Conservation (phyloP, 208 protist species). For the Leishmania amazonensis region DNA sequence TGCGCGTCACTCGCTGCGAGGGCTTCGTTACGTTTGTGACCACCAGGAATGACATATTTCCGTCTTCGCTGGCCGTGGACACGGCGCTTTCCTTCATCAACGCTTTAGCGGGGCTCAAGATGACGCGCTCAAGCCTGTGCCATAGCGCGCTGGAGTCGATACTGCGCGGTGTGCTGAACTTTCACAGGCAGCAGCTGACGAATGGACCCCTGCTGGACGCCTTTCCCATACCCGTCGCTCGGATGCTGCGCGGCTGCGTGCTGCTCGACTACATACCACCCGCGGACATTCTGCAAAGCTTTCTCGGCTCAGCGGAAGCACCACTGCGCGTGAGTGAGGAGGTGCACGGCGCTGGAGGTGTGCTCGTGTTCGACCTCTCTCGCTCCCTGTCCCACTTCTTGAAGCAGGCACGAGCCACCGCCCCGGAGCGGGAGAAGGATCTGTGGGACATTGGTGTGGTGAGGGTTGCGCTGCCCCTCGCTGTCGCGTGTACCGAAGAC, state of each 20-base stretch:
- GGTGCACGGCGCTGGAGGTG: conserved; percentile 29
- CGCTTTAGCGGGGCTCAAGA: conserved; percentile 34
- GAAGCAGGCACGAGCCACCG: conserved; percentile 25
- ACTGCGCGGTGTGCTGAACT: conserved; percentile 15
- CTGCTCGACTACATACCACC: conserved; percentile 61
- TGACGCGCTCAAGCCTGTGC: conserved; percentile 20
- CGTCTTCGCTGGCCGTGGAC: conserved; percentile 30
- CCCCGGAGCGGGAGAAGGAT: conserved; percentile 17
- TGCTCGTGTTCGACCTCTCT: conserved; percentile 71
- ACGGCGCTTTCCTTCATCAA: conserved; percentile 52
- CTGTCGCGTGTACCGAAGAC: conserved; percentile 28
- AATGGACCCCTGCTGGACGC: conserved; percentile 20
- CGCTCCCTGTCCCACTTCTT: conserved; percentile 65
- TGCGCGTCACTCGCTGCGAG: conserved; percentile 57
- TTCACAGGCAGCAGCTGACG: conserved; percentile 18
- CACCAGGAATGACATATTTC: conserved; percentile 17
- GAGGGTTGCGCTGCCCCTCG: conserved; percentile 46
- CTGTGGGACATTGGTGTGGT: conserved; percentile 52
- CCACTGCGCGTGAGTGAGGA: conserved; percentile 10
- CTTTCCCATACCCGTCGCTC: conserved; percentile 47
- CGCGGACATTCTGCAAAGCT: conserved; percentile 20
- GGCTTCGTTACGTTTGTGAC: conserved; percentile 57
- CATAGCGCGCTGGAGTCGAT: conserved; percentile 21
- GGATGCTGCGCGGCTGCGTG: conserved; percentile 61
- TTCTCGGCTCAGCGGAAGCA: conserved; percentile 28